Base-by-base conservation (phyloP, 2,329 filamentous ascomycete genomes). In the Pseudogymnoascus sp. region DNA sequence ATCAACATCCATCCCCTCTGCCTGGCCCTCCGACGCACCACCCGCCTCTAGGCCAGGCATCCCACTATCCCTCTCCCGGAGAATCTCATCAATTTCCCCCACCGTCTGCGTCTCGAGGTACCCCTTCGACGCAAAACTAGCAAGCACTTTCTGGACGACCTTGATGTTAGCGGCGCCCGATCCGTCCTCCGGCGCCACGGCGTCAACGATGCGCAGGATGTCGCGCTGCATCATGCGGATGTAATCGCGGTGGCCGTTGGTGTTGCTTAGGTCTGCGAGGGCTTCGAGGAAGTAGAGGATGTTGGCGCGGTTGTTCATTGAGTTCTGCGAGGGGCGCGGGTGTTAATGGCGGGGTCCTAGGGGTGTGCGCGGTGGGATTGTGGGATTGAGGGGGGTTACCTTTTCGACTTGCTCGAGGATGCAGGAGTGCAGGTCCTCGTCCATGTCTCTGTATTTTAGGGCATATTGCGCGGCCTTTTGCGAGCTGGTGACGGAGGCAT, bases 251-350 rank as follows among this genome's bases (percentile, higher is more conserved):
- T 87, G 65, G 86, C 84, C 67, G 27, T 27, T 59, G 31, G 31
- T 37, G 29, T 33, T 82, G 21, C 91, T 89, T 76, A 91, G 82
- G 72, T 97, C 93, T 72, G 95, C 89, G 68, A 99, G 90, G 68
- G 93, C 89, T 72, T 97, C 93, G 71, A 99, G 88, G 75, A 99
- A 99, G 76, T 96, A 99, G 89, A 99, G 96, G 74, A 99, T 97
- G 73, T 99, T 99, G 63, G 94, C 95, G 64, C 93, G 84, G 60
- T 88, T 96, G 76, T 99, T 99, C 89, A 99, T 96, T 67, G 90
- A 93, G 68, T 90, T 96, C 84, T 92, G 68, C 13, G 58, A 2
- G 7, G 25, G 13, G 25, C 25, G 13, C 3, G 58, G 66, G 60
- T 29, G 37, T 64, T 52, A 59, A 27, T 39, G 36, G 12, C 9